Evolutionary conservation across 306 rosid species (phyloP).

Genomic region (Cucurbita maxima): DNA sequence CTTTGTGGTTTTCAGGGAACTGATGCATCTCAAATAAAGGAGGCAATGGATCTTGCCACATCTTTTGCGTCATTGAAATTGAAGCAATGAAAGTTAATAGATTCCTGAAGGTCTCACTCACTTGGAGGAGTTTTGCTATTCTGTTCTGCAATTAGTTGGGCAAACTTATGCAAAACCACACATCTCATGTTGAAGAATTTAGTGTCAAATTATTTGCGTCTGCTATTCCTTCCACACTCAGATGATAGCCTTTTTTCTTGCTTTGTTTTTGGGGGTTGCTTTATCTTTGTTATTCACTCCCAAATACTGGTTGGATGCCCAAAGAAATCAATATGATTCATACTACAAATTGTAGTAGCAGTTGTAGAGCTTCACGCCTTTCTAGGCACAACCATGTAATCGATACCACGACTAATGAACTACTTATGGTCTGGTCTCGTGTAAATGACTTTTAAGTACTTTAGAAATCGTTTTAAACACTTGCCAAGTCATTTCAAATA

Average conservation of each 20-base stretch:
- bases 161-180: not conserved
- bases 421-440: too few relatives aligned
- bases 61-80: slow-evolving; percentile 56
- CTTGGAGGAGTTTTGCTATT: not conserved
- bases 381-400: too few relatives aligned
- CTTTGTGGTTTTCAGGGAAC: slow-evolving; percentile 48
- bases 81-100: slow-evolving; percentile 16
- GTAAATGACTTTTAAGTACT: too few relatives aligned
- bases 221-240: not conserved
- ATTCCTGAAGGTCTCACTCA: not conserved
- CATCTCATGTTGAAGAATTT: not conserved
- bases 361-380: not conserved
- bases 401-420: too few relatives aligned
- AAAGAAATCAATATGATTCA: not conserved
- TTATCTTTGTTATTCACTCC: not conserved
- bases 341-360: not conserved
- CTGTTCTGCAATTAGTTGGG: not conserved
- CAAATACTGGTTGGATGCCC: not conserved
- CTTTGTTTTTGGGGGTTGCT: not conserved
- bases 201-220: not conserved
- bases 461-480: too few relatives aligned
- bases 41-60: slow-evolving; percentile 62
- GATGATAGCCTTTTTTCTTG: not conserved
- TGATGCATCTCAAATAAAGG: slow-evolving; percentile 55
- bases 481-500: too few relatives aligned